phyloP scores from a whole-genome alignment of 805 yeast species.

The Kodamaea leandrae region DNA sequence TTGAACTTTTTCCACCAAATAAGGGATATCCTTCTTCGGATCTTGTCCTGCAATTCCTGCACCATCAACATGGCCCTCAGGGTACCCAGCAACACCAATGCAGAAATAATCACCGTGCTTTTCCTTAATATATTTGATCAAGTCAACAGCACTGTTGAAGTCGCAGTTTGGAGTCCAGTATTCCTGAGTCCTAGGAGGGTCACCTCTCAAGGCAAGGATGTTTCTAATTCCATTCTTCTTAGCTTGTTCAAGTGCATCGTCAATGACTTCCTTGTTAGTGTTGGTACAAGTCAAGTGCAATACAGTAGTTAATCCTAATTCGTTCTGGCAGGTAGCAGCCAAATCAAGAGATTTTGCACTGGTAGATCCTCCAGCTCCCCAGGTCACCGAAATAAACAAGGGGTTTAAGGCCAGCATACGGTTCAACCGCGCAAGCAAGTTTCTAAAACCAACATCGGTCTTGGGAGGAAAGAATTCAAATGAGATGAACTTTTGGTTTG shows the following conservation, averaged over 20 bases:
- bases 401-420: slow-evolving; percentile 90
- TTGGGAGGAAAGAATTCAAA: slow-evolving; percentile 98
- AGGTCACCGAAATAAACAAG: slow-evolving; percentile 85
- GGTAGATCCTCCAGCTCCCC: slow-evolving; percentile 99
- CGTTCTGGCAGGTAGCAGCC: slow-evolving; percentile 72
- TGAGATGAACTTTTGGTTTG: slow-evolving; percentile 67
- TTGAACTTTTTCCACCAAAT: slow-evolving; percentile 73
- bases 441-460: slow-evolving; percentile 83
- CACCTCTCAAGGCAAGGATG: slow-evolving; percentile 92
- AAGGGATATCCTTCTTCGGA: slow-evolving; percentile 70
- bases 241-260: slow-evolving; percentile 71
- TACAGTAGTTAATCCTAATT: slow-evolving; percentile 82
- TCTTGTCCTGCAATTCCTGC: slow-evolving; percentile 51
- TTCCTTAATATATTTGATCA: slow-evolving; percentile 73
- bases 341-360: slow-evolving; percentile 81
- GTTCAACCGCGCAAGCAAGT: slow-evolving; percentile 78
- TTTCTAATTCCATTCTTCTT: slow-evolving; percentile 78
- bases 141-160: slow-evolving; percentile 79
- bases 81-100: slow-evolving; percentile 96
- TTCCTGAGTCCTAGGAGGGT: slow-evolving; percentile 81
- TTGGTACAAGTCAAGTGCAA: slow-evolving; percentile 96
- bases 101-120: slow-evolving; percentile 80
- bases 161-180: slow-evolving; percentile 54
- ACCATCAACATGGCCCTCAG: slow-evolving; percentile 96
- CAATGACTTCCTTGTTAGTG: slow-evolving; percentile 73